A percentile compares a stretch with the other conserved stretches of the same genome.
Evolutionary conservation across 129 eudicot species (phyloP).

Genomic region (Logfia minima): DNA sequence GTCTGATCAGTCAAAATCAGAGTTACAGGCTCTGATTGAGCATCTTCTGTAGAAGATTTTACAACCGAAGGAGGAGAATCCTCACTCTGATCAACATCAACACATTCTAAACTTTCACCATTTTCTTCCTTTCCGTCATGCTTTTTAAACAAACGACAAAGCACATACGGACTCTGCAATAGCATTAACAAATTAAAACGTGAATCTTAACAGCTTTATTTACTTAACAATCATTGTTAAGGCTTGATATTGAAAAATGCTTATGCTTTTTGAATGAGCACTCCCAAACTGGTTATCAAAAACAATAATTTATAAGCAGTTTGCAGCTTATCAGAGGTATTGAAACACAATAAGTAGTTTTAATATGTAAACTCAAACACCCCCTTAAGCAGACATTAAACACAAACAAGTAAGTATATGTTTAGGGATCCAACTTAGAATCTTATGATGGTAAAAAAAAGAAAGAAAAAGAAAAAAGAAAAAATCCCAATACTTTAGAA

Average conservation of each 20-base stretch:
- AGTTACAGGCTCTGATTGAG: constrained; percentile 48
- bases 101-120: constrained; percentile 43
- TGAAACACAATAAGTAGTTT: neutral
- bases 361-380: neutral
- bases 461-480: neutral
- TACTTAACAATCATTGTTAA: neutral
- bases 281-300: neutral
- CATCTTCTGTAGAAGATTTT: constrained; percentile 50
- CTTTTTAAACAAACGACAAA: constrained; percentile 82
- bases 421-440: neutral
- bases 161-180: constrained; percentile 67
- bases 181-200: constrained; percentile 16
- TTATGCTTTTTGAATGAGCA: neutral
- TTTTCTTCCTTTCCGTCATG: constrained; percentile 64
- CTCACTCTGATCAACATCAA: constrained; percentile 49
- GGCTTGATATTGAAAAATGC: neutral
- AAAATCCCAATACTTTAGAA: neutral
- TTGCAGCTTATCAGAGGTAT: neutral
- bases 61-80: constrained; percentile 49
- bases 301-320: neutral
- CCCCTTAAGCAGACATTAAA: neutral
- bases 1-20: constrained; percentile 35
- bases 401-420: neutral
- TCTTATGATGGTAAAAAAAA: neutral
- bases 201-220: neutral